Percentiles rank a stretch among this genome's conserved stretches.
Evolutionary conservation across 108 stramenopile genomes (phyloP).

Genomic region (Skeletonema costatum): DNA sequence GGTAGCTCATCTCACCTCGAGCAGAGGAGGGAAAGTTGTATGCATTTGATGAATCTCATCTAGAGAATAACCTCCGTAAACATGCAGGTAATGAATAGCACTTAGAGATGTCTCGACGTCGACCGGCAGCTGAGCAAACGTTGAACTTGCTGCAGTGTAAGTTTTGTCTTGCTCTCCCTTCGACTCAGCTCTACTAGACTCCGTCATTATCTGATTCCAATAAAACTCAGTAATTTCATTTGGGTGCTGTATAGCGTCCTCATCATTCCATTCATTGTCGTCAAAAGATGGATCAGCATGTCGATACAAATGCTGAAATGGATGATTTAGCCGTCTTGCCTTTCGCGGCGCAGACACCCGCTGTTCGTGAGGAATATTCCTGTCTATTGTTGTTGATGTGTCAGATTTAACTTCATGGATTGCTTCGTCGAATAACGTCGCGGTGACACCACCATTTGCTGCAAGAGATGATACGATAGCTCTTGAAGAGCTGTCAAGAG

Average conservation of each 20-base stretch:
- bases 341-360: constrained; percentile 59
- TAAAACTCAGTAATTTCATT: constrained; percentile 1
- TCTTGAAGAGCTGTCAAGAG: not conserved
- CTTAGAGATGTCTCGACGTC: constrained; percentile 37
- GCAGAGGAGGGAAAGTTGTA: constrained; percentile 68
- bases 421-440: not conserved
- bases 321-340: constrained; percentile 78
- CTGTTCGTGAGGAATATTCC: constrained; percentile 71
- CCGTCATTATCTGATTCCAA: not conserved
- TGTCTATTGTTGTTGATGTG: constrained; percentile 1
- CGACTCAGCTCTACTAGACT: too few relatives aligned
- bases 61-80: constrained; percentile 53
- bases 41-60: constrained; percentile 63
- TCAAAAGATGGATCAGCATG: constrained; percentile 49
- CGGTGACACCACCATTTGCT: too few relatives aligned
- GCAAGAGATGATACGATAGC: not conserved
- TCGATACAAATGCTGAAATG: constrained; percentile 77
- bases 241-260: not conserved
- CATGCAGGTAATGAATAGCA: constrained; percentile 61
- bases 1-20: constrained; percentile 24
- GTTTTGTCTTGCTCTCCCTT: too few relatives aligned
- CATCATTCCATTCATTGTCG: constrained; percentile 42
- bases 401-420: not conserved
- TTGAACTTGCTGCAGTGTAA: too few relatives aligned
- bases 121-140: constrained; percentile 1